These are phyloP conservation scores for Ulota crispa DNA, from an alignment of 225 moss, liverwort and hornwort species.

Conservation along the genomic window DNA sequence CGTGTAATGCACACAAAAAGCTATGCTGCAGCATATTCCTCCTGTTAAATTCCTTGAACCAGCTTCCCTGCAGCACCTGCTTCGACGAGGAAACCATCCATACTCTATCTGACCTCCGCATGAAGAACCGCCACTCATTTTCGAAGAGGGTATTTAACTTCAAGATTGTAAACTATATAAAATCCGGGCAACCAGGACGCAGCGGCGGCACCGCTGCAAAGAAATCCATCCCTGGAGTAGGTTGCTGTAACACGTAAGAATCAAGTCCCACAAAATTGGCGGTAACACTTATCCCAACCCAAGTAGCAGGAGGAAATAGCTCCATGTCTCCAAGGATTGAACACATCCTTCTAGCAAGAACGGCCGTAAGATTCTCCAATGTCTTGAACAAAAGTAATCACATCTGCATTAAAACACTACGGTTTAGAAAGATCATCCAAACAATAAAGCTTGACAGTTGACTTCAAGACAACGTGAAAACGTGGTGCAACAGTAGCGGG, in stretches of 20 bases:
- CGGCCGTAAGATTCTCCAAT: constrained; percentile 13
- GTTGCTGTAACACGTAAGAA: constrained; percentile 52
- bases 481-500: neutral
- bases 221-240: constrained; percentile 57
- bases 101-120: constrained; percentile 77
- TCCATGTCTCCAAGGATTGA: constrained; percentile 69
- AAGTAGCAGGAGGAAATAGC: constrained; percentile 59
- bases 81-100: constrained; percentile 82
- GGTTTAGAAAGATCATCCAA: neutral
- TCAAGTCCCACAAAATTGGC: constrained; percentile 63
- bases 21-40: constrained; percentile 78
- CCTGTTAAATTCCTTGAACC: constrained; percentile 50
- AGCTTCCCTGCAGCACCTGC: constrained; percentile 67
- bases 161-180: constrained; percentile 57
- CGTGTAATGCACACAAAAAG: constrained; percentile 66
- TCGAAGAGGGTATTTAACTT: constrained; percentile 74
- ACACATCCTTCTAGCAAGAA: constrained; percentile 57
- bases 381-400: neutral
- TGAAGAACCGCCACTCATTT: constrained; percentile 91
- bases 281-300: constrained; percentile 59
- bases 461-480: neutral
- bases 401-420: neutral
- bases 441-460: neutral
- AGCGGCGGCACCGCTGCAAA: constrained; percentile 76
- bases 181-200: constrained; percentile 62